Base-by-base conservation (phyloP, 2,329 filamentous ascomycete species). In the Escovopsis sp. region DNA sequence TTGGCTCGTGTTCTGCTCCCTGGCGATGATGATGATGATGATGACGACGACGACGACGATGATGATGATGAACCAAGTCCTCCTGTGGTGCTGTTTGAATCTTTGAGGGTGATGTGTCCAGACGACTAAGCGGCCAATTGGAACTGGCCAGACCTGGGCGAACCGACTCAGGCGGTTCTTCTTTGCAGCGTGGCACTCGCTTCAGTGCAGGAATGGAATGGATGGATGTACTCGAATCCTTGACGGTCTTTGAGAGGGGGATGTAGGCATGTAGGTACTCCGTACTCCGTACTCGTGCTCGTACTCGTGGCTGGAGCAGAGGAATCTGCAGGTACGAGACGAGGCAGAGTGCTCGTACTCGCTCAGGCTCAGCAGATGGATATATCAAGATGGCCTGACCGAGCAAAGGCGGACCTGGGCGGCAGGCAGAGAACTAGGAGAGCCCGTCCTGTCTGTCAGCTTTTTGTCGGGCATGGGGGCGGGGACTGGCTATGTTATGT, bases 131-230 rank as follows among this genome's bases (percentile, higher is more conserved):
- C 27, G 39, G 32, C 39, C 35, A 40, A 40, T 40, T 31, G 34
- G 35, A 34, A 35, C 32, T 27, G 36, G 35, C 33, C 39, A 37
- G 33, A 32, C 28, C 33, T 33, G 36, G 30, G 28, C 27, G 33
- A 31, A 18, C 30, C 21, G 11, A 25, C 21, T 25, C 21, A 25
- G 21, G 21, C 11, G 21, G 21, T 25, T 25, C 11, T 25, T 35
- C 27, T 35, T 34, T 40, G 37, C 29, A 31, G 29, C 35, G 36
- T 38, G 36, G 39, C 39, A 40, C 39, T 38, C 32, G 38, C 38
- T 38, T 35, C 23, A 38, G 39, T 40, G 39, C 39, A 30, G 38
- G 35, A 26, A n/a, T n/a, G n/a, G n/a, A n/a, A n/a, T n/a, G n/a
- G n/a, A n/a, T n/a, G n/a, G n/a, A n/a, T n/a, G n/a, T n/a, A n/a